Base-by-base conservation (phyloP, 208 protist genomes). In the Acanthamoeba royreba region DNA sequence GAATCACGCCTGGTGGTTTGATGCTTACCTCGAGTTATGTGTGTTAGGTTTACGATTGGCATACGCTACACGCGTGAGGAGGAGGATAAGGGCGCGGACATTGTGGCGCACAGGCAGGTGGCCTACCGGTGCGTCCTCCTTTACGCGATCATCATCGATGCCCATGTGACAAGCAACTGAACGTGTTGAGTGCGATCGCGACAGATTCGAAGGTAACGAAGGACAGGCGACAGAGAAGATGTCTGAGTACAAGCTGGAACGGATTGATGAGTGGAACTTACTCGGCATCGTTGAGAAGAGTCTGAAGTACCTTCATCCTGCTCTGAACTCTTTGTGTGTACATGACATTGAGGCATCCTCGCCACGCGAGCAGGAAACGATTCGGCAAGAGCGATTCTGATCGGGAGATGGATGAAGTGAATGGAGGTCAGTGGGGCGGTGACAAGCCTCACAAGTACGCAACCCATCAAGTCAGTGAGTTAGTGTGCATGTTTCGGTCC, bases 51-150 rank as follows among this genome's bases (percentile, higher is more conserved):
- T n/a, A 58, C 52, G 33, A 90, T 90, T 35, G 83, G 83, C 33
- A 28, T 90, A 9, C 83, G 83, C 1, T 90, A 90, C 49, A n/a
- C 83, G 11, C 31, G 38, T 3, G 22, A 25, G 2, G 83, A 69
- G 38, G 83, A 90, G 55, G 83, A 90, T 2, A 47, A 90, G 52
- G 83, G 83, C 49, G 55, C 66, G 5, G 83, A 90, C 83, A 9
- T 90, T 2, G 22, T 90, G 0, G 83, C 83, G n/a, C 83, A 90
- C 28, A 35, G 40, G 43, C 83, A 90, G 13, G 49, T 69, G 35
- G 53, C 53, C 83, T 90, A 69, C 47, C 35, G 53, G 45, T 63
- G 38, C 0, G 22, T 0, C 35, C 43, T n/a, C 53, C n/a, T n/a
- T 61, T n/a, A 28, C 53, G 19, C 53, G 19, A 19, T 61, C 53